Evolutionary conservation across 2,329 filamentous ascomycete species (phyloP), one percentile per base, ranked within the genome.

Genomic region (Stachybotrys chartarum): DNA sequence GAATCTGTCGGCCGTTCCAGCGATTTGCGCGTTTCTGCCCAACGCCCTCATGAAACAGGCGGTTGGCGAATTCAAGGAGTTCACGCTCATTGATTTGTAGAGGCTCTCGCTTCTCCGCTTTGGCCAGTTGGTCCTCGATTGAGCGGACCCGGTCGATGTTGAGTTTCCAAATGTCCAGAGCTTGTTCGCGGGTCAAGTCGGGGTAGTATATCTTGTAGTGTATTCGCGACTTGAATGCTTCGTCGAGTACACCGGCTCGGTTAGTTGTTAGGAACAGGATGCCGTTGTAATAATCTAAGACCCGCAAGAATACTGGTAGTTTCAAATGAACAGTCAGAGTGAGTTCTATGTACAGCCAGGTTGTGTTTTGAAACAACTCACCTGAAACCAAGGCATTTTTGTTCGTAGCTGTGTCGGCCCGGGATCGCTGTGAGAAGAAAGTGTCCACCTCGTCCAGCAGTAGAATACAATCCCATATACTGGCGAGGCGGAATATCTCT

Each of bases 1-100:
- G 49, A n/a, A 51, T 51, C 12, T 51, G 49, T 32, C 49, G 49
- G 30, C 49, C 49, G 30, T 51, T 51, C 49, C 49, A 51, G 16
- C 49, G 8, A 18, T 12, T 51, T 51, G 14, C 30, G 16, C 16
- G 16, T 51, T 12, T 51, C 12, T 32, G 48, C 6, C 17, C 17
- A 24, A 14, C 30, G 48, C 30, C 30, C 24, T 51, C 31, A n/a
- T 31, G 31, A 14, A 31, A 51, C 7, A 17, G 10, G 12, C 30
- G 12, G 24, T 51, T 30, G 49, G 49, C 49, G 30, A 51, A 51
- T 6, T 14, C 24, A 31, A 51, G 49, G 30, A 51, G 30, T 35
- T 51, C 49, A 12, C 7, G 11, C 14, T 51, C 49, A 14, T 32
- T 51, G 49, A 51, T 32, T 30, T 51, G 49, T 11, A 51, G 30